A percentile compares a stretch with the other conserved stretches of the same genome.
phyloP scores from a whole-genome alignment of 495 filamentous ascomycete genomes.

The Endocarpon pusillum region DNA sequence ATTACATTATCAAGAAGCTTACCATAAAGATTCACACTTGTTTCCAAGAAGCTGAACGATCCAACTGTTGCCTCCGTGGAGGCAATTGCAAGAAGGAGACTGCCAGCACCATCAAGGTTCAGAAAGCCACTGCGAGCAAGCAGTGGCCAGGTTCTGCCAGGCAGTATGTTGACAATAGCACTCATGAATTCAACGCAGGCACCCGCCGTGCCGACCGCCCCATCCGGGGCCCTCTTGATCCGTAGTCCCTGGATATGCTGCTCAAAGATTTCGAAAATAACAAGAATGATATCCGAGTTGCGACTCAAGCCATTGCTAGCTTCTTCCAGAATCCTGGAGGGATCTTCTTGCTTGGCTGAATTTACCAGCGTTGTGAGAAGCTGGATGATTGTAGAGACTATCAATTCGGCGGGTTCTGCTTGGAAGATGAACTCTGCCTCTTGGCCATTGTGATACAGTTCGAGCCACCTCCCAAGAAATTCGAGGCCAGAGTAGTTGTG shows the following conservation, averaged over 20 bases:
- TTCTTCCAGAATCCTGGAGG: constrained; percentile 43
- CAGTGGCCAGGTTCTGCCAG: constrained; percentile 76
- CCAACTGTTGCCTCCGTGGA: constrained; percentile 58
- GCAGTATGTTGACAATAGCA: constrained; percentile 49
- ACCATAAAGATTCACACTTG: constrained; percentile 55
- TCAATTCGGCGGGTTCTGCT: constrained; percentile 27
- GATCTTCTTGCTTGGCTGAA: constrained; percentile 17
- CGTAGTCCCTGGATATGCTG: constrained; percentile 47
- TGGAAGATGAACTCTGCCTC: background rate
- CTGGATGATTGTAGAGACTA: constrained; percentile 46
- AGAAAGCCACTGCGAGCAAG: constrained; percentile 64
- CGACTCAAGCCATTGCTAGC: constrained; percentile 56
- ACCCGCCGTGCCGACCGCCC: constrained; percentile 41
- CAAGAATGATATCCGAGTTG: constrained; percentile 59
- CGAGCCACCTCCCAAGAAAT: constrained; percentile 60
- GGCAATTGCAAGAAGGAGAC: constrained; percentile 55
- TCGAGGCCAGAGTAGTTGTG: constrained; percentile 62
- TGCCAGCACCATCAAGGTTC: constrained; percentile 51
- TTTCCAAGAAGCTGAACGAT: constrained; percentile 58
- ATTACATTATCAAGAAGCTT: constrained; percentile 60
- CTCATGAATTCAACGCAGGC: constrained; percentile 67
- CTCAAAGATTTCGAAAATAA: constrained; percentile 76
- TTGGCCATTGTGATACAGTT: constrained; percentile 27
- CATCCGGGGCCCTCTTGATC: constrained; percentile 31
- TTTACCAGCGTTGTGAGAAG: constrained; percentile 25